These are phyloP conservation scores for Uncinocarpus reesii DNA, from an alignment of 2,329 filamentous ascomycete genomes.

Conservation along the genomic window DNA sequence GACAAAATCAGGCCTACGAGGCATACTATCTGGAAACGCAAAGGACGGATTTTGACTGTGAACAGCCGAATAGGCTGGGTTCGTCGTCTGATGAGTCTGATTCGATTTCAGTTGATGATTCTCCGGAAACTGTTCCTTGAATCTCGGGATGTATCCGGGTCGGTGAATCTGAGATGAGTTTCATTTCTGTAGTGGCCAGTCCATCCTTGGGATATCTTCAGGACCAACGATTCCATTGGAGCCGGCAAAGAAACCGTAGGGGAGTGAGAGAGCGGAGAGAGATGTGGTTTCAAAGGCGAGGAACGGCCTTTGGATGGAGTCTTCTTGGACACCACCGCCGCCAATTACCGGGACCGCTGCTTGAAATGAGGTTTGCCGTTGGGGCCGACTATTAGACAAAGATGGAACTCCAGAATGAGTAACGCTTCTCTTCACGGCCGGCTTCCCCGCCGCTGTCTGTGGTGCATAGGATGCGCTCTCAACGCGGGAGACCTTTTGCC, in stretches of 20 bases:
- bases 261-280: slow-evolving; percentile 26
- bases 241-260: slow-evolving; percentile 27
- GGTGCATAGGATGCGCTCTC: slow-evolving; percentile 25
- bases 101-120: slow-evolving; percentile 36
- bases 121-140: slow-evolving; percentile 35
- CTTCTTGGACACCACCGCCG: slow-evolving; percentile 31
- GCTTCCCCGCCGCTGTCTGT: slow-evolving; percentile 22
- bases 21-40: slow-evolving; percentile 26
- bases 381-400: slow-evolving; percentile 22
- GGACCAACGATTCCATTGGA: slow-evolving; percentile 35
- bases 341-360: slow-evolving; percentile 23
- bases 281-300: slow-evolving; percentile 33
- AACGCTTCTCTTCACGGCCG: slow-evolving; percentile 32
- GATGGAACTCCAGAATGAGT: slow-evolving; percentile 31
- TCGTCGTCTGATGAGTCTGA: slow-evolving; percentile 32
- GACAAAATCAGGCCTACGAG: slow-evolving; percentile 23
- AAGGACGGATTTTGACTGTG: slow-evolving; percentile 34
- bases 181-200: slow-evolving; percentile 39
- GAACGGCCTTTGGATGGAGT: slow-evolving; percentile 35
- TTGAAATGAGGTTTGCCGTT: slow-evolving; percentile 24
- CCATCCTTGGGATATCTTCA: slow-evolving; percentile 42
- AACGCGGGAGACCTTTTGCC: slow-evolving; percentile 21
- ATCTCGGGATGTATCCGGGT: slow-evolving; percentile 16
- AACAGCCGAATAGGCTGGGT: slow-evolving; percentile 30
- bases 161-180: slow-evolving; percentile 26